These are phyloP conservation scores for Colletotrichum spaethianum DNA, from an alignment of 2,329 filamentous ascomycete genomes.

Conservation along the genomic window DNA sequence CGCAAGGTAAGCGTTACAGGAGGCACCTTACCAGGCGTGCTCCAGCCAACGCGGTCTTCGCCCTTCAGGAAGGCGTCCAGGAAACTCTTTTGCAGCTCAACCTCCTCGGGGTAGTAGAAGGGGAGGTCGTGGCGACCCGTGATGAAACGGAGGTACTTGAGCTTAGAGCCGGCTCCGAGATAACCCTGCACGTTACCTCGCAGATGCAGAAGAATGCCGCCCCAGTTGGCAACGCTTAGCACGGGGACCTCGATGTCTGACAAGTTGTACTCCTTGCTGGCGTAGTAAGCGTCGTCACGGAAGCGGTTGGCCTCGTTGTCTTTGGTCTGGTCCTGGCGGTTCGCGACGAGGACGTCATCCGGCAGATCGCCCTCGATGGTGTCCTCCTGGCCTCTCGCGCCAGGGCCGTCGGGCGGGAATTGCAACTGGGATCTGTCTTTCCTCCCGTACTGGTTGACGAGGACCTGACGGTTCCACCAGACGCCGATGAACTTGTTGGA, in stretches of 20 bases:
- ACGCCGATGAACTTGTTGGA: constrained; percentile 72
- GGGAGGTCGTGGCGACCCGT: constrained; percentile 80
- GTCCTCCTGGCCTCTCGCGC: constrained; percentile 59
- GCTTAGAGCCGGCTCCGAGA: constrained; percentile 72
- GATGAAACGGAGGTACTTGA: constrained; percentile 80
- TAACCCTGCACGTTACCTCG: constrained; percentile 79
- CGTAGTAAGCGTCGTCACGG: constrained; percentile 75
- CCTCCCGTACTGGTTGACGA: constrained; percentile 78
- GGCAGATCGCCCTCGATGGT: constrained; percentile 72
- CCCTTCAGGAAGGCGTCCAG: constrained; percentile 80
- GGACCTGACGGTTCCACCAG: constrained; percentile 78
- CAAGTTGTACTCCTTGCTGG: constrained; percentile 75
- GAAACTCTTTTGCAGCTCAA: constrained; percentile 77
- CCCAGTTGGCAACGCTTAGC: constrained; percentile 79
- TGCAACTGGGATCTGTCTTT: constrained; percentile 54
- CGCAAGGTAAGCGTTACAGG: constrained; percentile 73
- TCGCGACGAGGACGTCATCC: constrained; percentile 64
- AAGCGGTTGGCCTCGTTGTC: constrained; percentile 67
- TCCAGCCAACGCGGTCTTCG: constrained; percentile 75
- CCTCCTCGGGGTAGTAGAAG: constrained; percentile 79
- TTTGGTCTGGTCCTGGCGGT: constrained; percentile 62
- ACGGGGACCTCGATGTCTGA: constrained; percentile 77
- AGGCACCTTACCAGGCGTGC: constrained; percentile 68
- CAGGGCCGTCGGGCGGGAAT: constrained; percentile 39
- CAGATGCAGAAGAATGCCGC: constrained; percentile 77